Evolutionary conservation across 306 rosid genomes (phyloP).

Genomic region (Gillenia trifoliata): DNA sequence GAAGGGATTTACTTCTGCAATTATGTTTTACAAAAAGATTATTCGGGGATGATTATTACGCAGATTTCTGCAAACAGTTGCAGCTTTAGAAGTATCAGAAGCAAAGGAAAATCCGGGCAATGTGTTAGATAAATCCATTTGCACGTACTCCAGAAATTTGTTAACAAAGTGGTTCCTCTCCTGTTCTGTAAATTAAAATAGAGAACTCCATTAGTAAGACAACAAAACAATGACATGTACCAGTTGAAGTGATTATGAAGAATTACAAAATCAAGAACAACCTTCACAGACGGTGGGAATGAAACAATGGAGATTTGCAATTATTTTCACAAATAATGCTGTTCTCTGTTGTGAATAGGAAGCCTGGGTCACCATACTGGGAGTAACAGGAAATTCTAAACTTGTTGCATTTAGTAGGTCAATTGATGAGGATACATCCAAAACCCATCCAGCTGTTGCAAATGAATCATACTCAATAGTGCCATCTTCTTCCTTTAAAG

Average conservation of each 20-base stretch:
- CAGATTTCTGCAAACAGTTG: conserved; percentile 65
- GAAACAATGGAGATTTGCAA: conserved; percentile 98
- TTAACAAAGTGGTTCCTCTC: conserved; percentile 81
- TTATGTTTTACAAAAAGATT: conserved; percentile 8
- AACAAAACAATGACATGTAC: conserved; percentile 23
- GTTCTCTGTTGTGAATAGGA: conserved; percentile 87
- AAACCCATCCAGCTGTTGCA: conserved; percentile 87
- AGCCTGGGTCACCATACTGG: conserved; percentile 54
- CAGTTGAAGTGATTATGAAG: conserved; percentile 11
- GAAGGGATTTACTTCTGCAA: conserved; percentile 18
- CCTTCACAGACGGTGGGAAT: conserved; percentile 91
- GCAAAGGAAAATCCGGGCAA: conserved; percentile 65
- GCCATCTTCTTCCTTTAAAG: conserved; percentile 72
- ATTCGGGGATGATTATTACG: conserved; percentile 44
- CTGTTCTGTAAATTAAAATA: conserved; percentile 61
- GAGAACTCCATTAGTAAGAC: conserved; percentile 15
- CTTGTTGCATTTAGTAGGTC: conserved; percentile 30
- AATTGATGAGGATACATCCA: conserved; percentile 48
- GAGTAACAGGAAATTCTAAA: conserved; percentile 51
- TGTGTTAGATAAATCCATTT: conserved; percentile 51
- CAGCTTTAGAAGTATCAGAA: conserved; percentile 58
- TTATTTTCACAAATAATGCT: conserved; percentile 81
- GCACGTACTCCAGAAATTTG: conserved; percentile 80
- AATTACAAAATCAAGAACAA: conserved; percentile 33
- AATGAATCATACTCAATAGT: conserved; percentile 73